These are phyloP conservation scores for Mycena galopus DNA, from an alignment of 768 basidiomycete species.

Conservation along the genomic window DNA sequence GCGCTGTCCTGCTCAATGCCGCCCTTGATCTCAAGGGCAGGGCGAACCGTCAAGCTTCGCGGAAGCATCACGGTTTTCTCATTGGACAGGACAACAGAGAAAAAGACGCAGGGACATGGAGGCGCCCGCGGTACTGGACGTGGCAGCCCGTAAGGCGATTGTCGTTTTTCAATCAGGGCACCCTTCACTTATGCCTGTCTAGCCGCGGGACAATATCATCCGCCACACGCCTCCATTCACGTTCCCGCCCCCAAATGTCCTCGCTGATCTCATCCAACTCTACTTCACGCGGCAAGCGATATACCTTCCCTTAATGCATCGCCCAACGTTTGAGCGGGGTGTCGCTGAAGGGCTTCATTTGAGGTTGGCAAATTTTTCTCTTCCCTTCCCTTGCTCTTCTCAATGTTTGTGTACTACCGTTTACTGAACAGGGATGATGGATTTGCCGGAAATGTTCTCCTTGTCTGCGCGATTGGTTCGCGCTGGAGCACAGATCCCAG, in stretches of 20 bases:
- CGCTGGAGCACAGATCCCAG: constrained; percentile 64
- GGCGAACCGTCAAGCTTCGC: background rate
- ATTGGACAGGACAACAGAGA: too few species aligned
- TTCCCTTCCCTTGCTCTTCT: too few species aligned
- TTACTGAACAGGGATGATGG: background rate
- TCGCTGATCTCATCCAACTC: constrained; percentile 65
- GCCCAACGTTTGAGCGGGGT: constrained; percentile 71
- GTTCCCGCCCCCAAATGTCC: constrained; percentile 68
- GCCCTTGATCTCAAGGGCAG: too few species aligned
- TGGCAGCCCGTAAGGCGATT: background rate
- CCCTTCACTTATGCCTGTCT: too few species aligned
- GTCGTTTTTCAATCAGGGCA: too few species aligned
- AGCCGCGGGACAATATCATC: background rate
- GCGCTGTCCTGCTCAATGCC: too few species aligned
- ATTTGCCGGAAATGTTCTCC: background rate
- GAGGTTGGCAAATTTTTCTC: too few species aligned
- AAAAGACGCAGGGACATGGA: too few species aligned
- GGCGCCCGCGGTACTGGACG: constrained; percentile 8
- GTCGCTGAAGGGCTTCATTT: constrained; percentile 63
- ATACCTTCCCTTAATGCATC: constrained; percentile 77
- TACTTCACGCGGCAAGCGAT: constrained; percentile 74
- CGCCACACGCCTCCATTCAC: constrained; percentile 38
- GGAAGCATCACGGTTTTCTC: too few species aligned
- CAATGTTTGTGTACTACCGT: too few species aligned
- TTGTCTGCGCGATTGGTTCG: background rate